phyloP scores from a whole-genome alignment of 495 filamentous ascomycete species.

The Chaetomium cochliodes region DNA sequence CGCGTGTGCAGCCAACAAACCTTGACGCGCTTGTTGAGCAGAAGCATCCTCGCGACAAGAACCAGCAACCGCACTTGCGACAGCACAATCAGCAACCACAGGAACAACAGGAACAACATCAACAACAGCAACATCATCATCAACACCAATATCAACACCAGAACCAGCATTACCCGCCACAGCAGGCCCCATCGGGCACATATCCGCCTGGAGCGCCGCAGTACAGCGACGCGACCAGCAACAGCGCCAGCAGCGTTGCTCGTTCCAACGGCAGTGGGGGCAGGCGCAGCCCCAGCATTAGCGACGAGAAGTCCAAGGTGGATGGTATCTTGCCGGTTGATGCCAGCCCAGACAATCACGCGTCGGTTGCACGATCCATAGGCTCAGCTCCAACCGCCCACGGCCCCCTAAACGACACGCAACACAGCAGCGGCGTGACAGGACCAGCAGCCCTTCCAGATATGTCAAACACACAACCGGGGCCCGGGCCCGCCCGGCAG shows the following conservation, averaged over 20 bases:
- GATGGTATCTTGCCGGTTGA: constrained; percentile 27
- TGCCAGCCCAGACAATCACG: constrained; percentile 19
- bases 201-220: not conserved
- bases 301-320: constrained; percentile 25
- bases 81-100: constrained; percentile 23
- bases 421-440: constrained; percentile 32
- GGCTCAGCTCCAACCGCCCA: constrained; percentile 14
- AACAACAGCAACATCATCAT: constrained; percentile 2
- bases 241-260: constrained; percentile 10
- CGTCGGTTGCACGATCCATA: constrained; percentile 19
- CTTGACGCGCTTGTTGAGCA: constrained; percentile 28
- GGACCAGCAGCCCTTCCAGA: constrained; percentile 28
- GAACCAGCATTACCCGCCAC: constrained; percentile 15
- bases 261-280: constrained; percentile 20
- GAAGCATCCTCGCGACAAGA: constrained; percentile 14
- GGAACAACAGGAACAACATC: constrained; percentile 3
- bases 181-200: not conserved
- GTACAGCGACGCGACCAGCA: constrained; percentile 2
- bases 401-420: constrained; percentile 25
- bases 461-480: constrained; percentile 53
- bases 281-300: constrained; percentile 17
- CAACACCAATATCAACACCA: constrained; percentile 16
- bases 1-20: constrained; percentile 27
- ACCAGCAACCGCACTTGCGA: constrained; percentile 15
- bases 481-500: constrained; percentile 46